Base-by-base conservation (phyloP, 306 rosid species). In the Acmispon strigosus region DNA sequence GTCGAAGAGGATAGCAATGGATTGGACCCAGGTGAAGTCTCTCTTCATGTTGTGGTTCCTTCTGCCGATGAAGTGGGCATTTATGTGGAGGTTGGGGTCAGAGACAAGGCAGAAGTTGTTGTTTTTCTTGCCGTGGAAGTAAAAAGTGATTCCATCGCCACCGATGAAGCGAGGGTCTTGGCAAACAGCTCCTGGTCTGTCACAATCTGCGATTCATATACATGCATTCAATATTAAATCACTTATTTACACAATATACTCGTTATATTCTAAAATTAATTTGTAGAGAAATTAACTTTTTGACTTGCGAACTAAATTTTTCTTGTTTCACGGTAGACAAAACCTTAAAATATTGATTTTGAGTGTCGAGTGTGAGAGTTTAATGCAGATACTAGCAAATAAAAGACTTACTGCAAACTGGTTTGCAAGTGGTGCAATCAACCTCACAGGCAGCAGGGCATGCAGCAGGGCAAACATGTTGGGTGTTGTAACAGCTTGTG, bases 1-100 rank as follows among this genome's bases (percentile, higher is more conserved):
- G 54, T 81, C 49, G 49, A 87, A 85, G 43, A 90, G 86, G 59
- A 90, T 82, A 24, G 68, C 89, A 3, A 85, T 79, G 45, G 96
- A 90, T 63, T 90, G 84, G 61, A 82, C 87, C 93, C 93, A 89
- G 8, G 96, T 84, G 87, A 88, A 89, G 86, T 86, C 96, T 12
- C 89, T 85, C 19, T 44, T 70, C 87, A 90, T 73, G 83, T 74
- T 47, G 0, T 60, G 15, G 62, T 84, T 90, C 62, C 82, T 82
- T 43, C 67, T 84, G n/a, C 93, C 92, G 2, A 82, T 85, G 85
- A 89, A 85, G 66, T 83, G 96, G 12, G 83, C 89, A 34, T 90
- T 87, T 56, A 90, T 90, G 80, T 90, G 96, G 47, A 87, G 84
- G 66, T 87, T 84, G 36, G 83, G 52, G 19, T 90, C 88, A 0